Evolutionary conservation across 495 filamentous ascomycete species (phyloP), one percentile per base, ranked within the genome.

Genomic region (Aspergillus bertholletiae): DNA sequence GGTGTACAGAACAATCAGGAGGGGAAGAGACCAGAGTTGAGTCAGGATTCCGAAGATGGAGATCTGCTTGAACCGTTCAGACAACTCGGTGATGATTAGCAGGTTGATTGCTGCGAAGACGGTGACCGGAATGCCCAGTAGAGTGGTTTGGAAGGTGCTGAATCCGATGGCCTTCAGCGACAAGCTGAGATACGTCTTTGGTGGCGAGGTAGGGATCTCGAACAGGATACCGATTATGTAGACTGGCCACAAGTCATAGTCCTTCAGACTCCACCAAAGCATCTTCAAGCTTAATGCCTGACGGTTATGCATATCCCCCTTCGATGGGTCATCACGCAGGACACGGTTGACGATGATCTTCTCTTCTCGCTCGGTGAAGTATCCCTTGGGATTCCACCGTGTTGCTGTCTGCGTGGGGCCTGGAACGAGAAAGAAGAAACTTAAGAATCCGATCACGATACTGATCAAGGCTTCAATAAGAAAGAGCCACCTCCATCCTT

Each of bases 291-390:
- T 76, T 1, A 89, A 58, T 4, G 74, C 80, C 66, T 88, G 81
- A 2, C 84, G 66, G 43, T 77, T 77, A 52, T 80, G 75, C 77
- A 81, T 81, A 15, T 69, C 61, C 30, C 81, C 81, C 66, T 89
- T 88, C 30, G 74, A 79, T 0, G 88, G 88, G 59, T 90, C 87
- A 43, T 89, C 87, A 13, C 85, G 76, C 7, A 90, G 66, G 9
- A 89, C 76, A 5, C 88, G 77, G 55, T 87, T 91, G 11, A 88
- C 85, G 18, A 90, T 83, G 60, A 90, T 89, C 5, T 68, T 76
- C 58, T 86, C 83, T 56, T 89, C 84, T 0, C 77, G 68, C 48
- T 84, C 82, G 1, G 70, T 78, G 57, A 88, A 89, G 79, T 82
- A 89, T 0, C 87, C 88, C 46, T 80, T 82, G 2, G 84, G 84